Conservation (phyloP, 2,329 filamentous ascomycete genomes). For the Zasmidium citrigriseum region DNA sequence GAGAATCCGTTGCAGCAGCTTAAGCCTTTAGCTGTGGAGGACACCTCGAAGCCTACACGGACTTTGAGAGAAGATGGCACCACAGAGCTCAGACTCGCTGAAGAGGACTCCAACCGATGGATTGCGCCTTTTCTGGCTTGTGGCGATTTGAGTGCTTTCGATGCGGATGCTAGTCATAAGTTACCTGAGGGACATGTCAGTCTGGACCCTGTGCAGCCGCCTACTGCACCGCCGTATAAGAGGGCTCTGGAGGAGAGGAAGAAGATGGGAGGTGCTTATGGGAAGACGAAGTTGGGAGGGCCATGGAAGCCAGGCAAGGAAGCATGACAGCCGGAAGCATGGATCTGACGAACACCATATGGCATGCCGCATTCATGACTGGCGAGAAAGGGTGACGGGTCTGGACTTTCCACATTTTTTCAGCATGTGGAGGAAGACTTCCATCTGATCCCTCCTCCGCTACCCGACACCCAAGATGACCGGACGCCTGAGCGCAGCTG, state of each 20-base stretch:
- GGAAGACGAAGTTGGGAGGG: slow-evolving; percentile 65
- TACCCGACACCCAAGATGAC: too few relatives aligned
- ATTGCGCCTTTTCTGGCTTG: slow-evolving; percentile 97
- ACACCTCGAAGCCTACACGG: slow-evolving; percentile 28
- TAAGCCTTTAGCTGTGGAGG: not conserved
- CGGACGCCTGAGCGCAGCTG: too few relatives aligned
- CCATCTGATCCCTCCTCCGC: too few relatives aligned
- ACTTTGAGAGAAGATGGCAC: slow-evolving; percentile 48
- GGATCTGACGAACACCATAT: too few relatives aligned
- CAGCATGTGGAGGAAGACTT: too few relatives aligned
- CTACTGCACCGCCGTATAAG: slow-evolving; percentile 94
- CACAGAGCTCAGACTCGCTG: slow-evolving; percentile 46
- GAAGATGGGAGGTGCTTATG: slow-evolving; percentile 72
- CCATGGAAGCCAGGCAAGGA: too few relatives aligned
- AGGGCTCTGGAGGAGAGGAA: slow-evolving; percentile 82
- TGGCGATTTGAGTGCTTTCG: slow-evolving; percentile 90
- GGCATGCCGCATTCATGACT: too few relatives aligned
- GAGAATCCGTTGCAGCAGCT: slow-evolving; percentile 62
- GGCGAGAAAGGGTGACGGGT: too few relatives aligned
- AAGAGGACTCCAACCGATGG: slow-evolving; percentile 63
- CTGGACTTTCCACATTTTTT: too few relatives aligned
- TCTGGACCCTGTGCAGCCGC: slow-evolving; percentile 89
- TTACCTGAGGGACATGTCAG: slow-evolving; percentile 83
- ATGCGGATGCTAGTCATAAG: slow-evolving; percentile 92
- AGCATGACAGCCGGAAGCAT: too few relatives aligned